Base-by-base conservation (phyloP, 1,139 yeast genomes). In the Tardiomyces depauwii region DNA sequence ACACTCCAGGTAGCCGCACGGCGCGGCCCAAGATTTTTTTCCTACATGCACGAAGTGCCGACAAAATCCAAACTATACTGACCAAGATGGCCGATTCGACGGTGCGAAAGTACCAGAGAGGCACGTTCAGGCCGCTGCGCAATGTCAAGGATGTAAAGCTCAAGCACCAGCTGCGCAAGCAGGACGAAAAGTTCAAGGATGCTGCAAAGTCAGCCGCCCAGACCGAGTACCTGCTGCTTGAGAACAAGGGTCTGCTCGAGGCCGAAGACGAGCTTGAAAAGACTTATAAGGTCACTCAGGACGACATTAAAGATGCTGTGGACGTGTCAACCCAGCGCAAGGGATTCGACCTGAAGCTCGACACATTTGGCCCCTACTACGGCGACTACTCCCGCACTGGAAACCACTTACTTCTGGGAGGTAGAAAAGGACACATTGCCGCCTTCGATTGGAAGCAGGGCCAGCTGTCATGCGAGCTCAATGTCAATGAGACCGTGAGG, bases 391-490 rank as follows among this genome's bases (percentile, higher is more conserved):
- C 91, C 2, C 72, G 93, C 62, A 87, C 87, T 56, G 98, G 99
- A 46, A 78, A 95, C 52, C 82, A 82, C 53, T 65, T 93, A 46
- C 72, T 93, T 44, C 69, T 93, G 32, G 94, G 91, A 12, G 98
- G 99, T 16, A 71, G 72, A 43, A 88, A 87, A 61, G 99, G 99
- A 2, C 98, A 93, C 69, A 80, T 93, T 46, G 97, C 98, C 0
- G 78, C 94, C 3, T 82, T 93, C 70, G 96, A 93, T 66, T 93
- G 98, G 97, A 78, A 94, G 61, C 78, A 80, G 42, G 97, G 98
- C 12, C 71, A 70, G 42, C 67, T 91, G 42, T 82, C 78, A 49
- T 80, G 94, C 45, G 99, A 93, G 63, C 65, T 93, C 46, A 79
- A 86, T 59, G 70, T 93, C 25, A 82, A 83, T 56, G 98, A 93